Percentiles rank a stretch among this genome's conserved stretches.
These are phyloP conservation scores for Ophiostoma sp. DNA, from an alignment of 2,329 filamentous ascomycete genomes.

Conservation along the genomic window DNA sequence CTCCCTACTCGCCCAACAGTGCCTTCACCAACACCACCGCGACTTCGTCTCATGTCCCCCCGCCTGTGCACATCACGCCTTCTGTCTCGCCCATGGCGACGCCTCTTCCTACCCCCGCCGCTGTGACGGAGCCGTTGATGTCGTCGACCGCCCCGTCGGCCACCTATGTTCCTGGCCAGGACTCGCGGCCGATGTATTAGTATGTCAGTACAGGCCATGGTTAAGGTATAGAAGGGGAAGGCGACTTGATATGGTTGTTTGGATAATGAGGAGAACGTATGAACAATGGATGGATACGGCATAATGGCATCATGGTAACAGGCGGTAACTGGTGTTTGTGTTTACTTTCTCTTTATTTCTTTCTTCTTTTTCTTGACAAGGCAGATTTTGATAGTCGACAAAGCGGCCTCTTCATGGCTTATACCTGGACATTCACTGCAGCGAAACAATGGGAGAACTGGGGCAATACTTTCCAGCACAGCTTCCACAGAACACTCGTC, in stretches of 20 bases:
- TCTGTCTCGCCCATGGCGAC: neutral
- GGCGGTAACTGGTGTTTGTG: too few species aligned
- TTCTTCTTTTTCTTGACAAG: neutral
- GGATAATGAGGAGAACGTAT: neutral
- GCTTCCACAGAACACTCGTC: neutral
- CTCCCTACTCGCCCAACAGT: slow-evolving; percentile 8
- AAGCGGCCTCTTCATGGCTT: neutral
- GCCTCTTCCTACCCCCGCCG: neutral
- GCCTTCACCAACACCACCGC: neutral
- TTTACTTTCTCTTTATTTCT: neutral
- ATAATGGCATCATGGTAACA: neutral
- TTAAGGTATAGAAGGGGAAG: neutral
- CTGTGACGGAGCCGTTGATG: slow-evolving; percentile 8
- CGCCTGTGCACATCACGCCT: neutral
- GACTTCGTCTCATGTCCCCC: neutral
- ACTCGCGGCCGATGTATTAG: neutral
- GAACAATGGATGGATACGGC: neutral
- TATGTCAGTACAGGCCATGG: neutral
- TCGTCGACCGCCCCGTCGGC: slow-evolving; percentile 11
- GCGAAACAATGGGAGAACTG: neutral
- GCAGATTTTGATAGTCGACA: neutral
- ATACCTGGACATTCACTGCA: neutral
- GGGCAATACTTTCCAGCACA: neutral
- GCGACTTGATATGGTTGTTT: neutral
- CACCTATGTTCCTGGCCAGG: slow-evolving; percentile 10